These are phyloP conservation scores for Eimeria maxima DNA, from an alignment of 169 alveolate species.

Conservation along the genomic window DNA sequence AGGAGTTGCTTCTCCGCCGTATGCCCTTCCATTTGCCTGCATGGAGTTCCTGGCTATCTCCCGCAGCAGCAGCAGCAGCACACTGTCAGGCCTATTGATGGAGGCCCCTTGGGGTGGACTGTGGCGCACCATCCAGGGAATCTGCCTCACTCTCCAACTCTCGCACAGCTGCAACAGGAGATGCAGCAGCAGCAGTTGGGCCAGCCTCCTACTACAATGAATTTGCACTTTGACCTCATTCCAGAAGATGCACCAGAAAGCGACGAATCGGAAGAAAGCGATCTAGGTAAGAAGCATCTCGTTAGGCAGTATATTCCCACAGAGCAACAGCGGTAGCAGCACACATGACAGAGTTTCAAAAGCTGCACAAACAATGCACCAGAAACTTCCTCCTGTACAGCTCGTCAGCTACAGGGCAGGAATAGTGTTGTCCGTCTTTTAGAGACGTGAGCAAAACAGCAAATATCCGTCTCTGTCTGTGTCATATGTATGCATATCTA, in stretches of 20 bases:
- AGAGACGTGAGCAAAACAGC: no score
- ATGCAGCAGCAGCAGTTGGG: conserved; percentile 21
- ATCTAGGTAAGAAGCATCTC: conserved; percentile 15
- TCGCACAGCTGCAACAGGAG: conserved; percentile 32
- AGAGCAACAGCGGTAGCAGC: conserved; percentile 27
- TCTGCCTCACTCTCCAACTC: not conserved
- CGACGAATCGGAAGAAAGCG: conserved; percentile 3
- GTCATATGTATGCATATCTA: not conserved
- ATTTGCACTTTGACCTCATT: not conserved
- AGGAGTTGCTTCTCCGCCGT: not conserved
- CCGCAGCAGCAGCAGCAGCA: not conserved
- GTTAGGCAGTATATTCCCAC: not conserved
- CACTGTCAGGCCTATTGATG: not conserved
- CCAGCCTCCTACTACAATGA: not conserved
- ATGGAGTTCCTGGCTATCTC: not conserved
- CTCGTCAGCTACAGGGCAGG: no score
- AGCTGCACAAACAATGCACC: no score
- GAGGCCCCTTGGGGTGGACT: not conserved
- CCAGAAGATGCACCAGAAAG: not conserved
- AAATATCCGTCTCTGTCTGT: not conserved
- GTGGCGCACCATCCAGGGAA: not conserved
- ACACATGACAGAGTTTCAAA: not conserved
- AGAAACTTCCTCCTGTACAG: no score
- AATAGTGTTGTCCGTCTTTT: no score
- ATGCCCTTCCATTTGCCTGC: not conserved